Base-by-base conservation (phyloP, 495 filamentous ascomycete genomes). In the Hyaloscypha bicolor region DNA sequence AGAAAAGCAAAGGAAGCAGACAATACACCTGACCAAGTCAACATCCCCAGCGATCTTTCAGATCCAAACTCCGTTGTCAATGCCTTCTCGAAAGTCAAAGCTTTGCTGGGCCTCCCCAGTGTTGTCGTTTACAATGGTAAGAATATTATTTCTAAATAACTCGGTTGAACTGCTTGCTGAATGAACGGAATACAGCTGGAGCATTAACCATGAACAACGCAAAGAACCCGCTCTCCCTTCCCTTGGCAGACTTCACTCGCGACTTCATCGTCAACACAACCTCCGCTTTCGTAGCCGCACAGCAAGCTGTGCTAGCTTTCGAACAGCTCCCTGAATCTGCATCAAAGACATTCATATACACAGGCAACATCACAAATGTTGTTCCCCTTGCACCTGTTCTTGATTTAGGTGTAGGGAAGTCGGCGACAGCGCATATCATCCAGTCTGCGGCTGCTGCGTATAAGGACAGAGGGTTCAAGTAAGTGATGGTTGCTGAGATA, bases 41-140 rank as follows among this genome's bases (percentile, higher is more conserved):
- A 79, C 37, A 77, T 84, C 60, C 63, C 62, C 25, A 67, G 69
- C 69, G 80, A 85, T 71, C 73, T 85, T 2, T 71, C 79, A 2
- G 74, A 83, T 56, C 76, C 81, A 39, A 53, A 73, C 16, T 73
- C 70, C 52, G 71, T 85, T 3, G 60, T 66, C 48, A 68, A 64
- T 12, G 73, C 72, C 37, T 83, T 83, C 67, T 62, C 71, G 19
- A 78, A 78, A 56, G 79, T 82, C 48, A 79, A 76, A 62, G 39
- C 55, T 55, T 30, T 55, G 31, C 64, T 81, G 2, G 80, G 80
- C 62, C n/a, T 74, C 33, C 82, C 82, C 57, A 78, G 73, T 68
- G 81, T 83, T 21, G 82, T 85, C 21, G 73, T 85, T 29, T 85
- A 83, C 69, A 85, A 85, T 74, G 80, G 82, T 82, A 72, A 22